Base-by-base conservation (phyloP, 176 grass and related monocot genomes). In the Carex parvula region DNA sequence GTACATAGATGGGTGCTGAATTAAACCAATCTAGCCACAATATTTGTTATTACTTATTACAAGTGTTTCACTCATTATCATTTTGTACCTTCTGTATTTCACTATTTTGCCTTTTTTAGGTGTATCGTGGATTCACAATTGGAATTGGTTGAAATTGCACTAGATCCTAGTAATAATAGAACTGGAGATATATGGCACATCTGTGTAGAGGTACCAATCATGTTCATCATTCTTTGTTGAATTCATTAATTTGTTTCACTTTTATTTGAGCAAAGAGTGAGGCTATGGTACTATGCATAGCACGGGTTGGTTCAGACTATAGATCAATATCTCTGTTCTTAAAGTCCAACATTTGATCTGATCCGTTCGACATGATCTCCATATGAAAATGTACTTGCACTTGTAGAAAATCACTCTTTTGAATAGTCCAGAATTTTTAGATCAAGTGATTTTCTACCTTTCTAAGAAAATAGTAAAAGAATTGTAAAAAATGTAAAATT, bases 111-210 rank as follows among this genome's bases (percentile, higher is more conserved):
- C 58, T 68, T 74, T 48, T 84, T 72, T 72, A 92, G 94, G 62
- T 75, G 70, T 71, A 84, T 48, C 32, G 42, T 90, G 61, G 82
- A 86, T 80, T 66, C 81, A 41, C 66, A 80, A 70, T 6, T 8
- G 67, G 83, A 88, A 32, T 65, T 90, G 80, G 20, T 95, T 8
- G 91, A 95, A 80, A 79, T 94, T 84, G 60, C 56, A 82, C 80
- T 99, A 70, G 88, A 95, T 75, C 81, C 81, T 16, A 37, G 91
- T 12, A 94, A 60, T 80, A 95, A 99, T 57, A 93, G 87, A 90
- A 99, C 93, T 74, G 96, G 91, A 37, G 93, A 99, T 88, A 89
- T 94, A 82, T 99, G 96, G 96, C 96, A 95, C 75, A 89, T 99
- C 52, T 88, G 67, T 32, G 64, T 95, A 71, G 89, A 95, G 96